A percentile compares a stretch with the other conserved stretches of the same genome.
Evolutionary conservation across 768 basidiomycete species (phyloP).

Genomic region (Rhodotorula kratochvilovae): DNA sequence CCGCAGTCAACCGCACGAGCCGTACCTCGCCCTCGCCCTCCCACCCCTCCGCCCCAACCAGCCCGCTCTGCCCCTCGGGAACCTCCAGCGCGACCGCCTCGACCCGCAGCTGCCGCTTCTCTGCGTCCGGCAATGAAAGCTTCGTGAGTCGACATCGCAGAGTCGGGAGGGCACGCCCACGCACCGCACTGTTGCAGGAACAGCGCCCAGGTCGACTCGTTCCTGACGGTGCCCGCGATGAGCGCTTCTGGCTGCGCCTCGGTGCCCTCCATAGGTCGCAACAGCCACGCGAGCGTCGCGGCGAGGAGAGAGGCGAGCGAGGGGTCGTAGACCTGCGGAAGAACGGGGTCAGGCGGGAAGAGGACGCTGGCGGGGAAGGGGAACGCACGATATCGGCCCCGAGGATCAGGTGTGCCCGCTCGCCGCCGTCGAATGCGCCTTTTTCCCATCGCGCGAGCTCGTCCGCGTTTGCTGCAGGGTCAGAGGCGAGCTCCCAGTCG

Average conservation of each 20-base stretch:
- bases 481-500: slow-evolving; percentile 30
- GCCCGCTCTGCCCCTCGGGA: neutral
- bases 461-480: neutral
- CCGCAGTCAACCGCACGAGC: slow-evolving; percentile 5
- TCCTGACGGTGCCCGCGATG: slow-evolving; percentile 34
- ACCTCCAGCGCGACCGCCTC: slow-evolving; percentile 1
- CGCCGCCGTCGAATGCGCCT: neutral
- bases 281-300: slow-evolving; percentile 4
- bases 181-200: slow-evolving; percentile 26
- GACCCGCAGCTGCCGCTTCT: neutral
- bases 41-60: slow-evolving; percentile 35
- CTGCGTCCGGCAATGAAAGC: neutral
- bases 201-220: slow-evolving; percentile 23
- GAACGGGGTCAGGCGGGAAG: neutral
- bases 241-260: slow-evolving; percentile 7
- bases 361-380: neutral
- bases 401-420: slow-evolving; percentile 12
- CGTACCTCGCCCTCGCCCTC: slow-evolving; percentile 32
- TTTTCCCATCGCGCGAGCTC: slow-evolving; percentile 11
- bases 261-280: neutral
- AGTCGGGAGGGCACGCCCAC: neutral
- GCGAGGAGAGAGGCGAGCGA: slow-evolving; percentile 7
- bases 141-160: neutral
- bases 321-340: slow-evolving; percentile 36
- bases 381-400: slow-evolving; percentile 33